These are phyloP conservation scores for Schoenoplectus tabernaemontani DNA, from an alignment of 202 grass and related monocot genomes.

Conservation along the genomic window DNA sequence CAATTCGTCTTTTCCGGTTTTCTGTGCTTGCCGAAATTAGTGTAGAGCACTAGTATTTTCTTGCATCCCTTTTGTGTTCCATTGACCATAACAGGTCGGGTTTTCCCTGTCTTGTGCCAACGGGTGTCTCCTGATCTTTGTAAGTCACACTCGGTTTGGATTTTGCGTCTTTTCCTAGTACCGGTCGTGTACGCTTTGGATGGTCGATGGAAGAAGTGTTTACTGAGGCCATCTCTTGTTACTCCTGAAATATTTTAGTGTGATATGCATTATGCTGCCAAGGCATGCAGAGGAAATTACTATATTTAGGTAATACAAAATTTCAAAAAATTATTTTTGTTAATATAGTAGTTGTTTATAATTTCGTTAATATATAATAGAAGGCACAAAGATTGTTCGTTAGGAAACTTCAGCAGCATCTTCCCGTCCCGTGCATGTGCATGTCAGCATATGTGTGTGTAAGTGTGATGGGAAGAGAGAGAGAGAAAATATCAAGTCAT, in stretches of 20 bases:
- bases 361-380: not conserved
- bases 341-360: not conserved
- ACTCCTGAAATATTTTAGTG: conserved; percentile 36
- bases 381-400: conserved; percentile 39
- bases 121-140: conserved; percentile 75
- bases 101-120: conserved; percentile 99
- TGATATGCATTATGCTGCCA: not conserved
- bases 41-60: conserved; percentile 95
- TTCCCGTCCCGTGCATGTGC: conserved; percentile 53
- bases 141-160: conserved; percentile 70
- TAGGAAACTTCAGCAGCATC: conserved; percentile 94
- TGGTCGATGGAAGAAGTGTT: conserved; percentile 93
- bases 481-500: conserved; percentile 31
- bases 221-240: conserved; percentile 79
- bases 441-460: conserved; percentile 12
- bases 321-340: not conserved
- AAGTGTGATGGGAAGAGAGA: not conserved
- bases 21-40: conserved; percentile 87
- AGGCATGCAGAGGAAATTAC: conserved; percentile 6
- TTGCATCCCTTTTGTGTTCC: conserved; percentile 85
- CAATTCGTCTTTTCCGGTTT: conserved; percentile 98
- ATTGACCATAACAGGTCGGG: conserved; percentile 70
- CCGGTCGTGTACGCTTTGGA: conserved; percentile 89
- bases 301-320: not conserved
- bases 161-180: conserved; percentile 82